Conservation (phyloP, 768 basidiomycete species). For the Tulasnella sp. region DNA sequence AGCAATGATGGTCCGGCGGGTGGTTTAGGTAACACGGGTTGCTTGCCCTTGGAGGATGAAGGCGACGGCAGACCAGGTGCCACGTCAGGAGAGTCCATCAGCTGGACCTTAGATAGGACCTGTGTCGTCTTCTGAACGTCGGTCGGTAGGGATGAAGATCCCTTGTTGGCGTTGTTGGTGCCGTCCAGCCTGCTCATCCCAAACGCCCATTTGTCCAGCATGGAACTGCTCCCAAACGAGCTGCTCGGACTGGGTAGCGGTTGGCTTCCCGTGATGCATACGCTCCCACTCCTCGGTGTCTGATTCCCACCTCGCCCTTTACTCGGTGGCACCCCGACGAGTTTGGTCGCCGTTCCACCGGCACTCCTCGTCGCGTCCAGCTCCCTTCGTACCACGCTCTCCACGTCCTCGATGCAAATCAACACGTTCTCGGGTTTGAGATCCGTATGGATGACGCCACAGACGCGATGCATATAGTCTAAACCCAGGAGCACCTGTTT, state of each 20-base stretch:
- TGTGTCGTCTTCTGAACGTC: slow-evolving; percentile 26
- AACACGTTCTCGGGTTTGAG: slow-evolving; percentile 98
- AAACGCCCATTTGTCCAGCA: slow-evolving; percentile 80
- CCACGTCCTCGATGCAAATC: slow-evolving; percentile 94
- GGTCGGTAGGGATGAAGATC: slow-evolving; percentile 18
- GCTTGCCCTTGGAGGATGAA: background rate
- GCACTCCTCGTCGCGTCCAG: slow-evolving; percentile 45
- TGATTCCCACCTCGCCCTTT: slow-evolving; percentile 94
- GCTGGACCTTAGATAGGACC: slow-evolving; percentile 12
- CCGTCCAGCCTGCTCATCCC: slow-evolving; percentile 83
- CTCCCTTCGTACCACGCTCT: slow-evolving; percentile 80
- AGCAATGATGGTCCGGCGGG: slow-evolving; percentile 54
- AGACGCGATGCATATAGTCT: slow-evolving; percentile 96
- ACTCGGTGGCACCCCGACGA: slow-evolving; percentile 87
- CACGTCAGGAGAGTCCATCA: slow-evolving; percentile 23
- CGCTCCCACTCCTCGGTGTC: slow-evolving; percentile 73
- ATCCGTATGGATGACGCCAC: slow-evolving; percentile 95
- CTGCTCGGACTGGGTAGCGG: slow-evolving; percentile 67
- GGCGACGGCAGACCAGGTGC: slow-evolving; percentile 23
- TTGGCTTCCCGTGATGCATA: slow-evolving; percentile 86
- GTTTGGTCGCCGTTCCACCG: slow-evolving; percentile 34
- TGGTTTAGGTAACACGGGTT: slow-evolving; percentile 19
- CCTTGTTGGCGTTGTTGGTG: slow-evolving; percentile 22
- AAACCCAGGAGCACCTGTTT: slow-evolving; percentile 92
- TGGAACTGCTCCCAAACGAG: slow-evolving; percentile 56